Conservation (phyloP, 331 rosid genomes). For the Malus hybrid region DNA sequence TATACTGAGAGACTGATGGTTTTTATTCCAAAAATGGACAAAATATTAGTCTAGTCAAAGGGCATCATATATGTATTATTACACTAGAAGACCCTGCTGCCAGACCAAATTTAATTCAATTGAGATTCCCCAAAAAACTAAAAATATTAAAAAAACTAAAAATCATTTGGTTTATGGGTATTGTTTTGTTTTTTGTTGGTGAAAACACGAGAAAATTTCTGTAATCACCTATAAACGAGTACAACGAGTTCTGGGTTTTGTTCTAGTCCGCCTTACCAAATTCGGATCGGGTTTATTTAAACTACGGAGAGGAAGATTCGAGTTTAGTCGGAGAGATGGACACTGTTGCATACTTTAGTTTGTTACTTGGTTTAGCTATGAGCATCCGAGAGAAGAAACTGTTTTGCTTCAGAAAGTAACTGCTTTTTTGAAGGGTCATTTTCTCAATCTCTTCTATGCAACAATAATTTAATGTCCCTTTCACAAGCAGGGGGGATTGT, state of each 20-base stretch:
- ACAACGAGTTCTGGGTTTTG: neutral
- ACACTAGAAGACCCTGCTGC: neutral
- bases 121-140: neutral
- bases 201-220: too few relatives aligned
- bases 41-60: slow-evolving; percentile 2
- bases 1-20: neutral
- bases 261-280: neutral
- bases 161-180: too few relatives aligned
- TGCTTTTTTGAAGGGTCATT: slow-evolving; percentile 38
- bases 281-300: too few relatives aligned
- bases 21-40: neutral
- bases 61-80: neutral
- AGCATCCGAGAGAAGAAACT: slow-evolving; percentile 39
- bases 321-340: too few relatives aligned
- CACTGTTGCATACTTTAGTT: too few relatives aligned
- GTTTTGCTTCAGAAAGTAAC: slow-evolving; percentile 30
- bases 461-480: slow-evolving; percentile 35
- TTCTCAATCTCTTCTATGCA: slow-evolving; percentile 13
- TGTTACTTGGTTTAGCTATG: neutral
- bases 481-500: slow-evolving; percentile 22
- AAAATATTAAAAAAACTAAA: neutral
- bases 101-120: neutral
- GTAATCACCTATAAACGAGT: too few relatives aligned
- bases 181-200: too few relatives aligned
- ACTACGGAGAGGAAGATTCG: too few relatives aligned